A percentile compares a stretch with the other conserved stretches of the same genome.
These are phyloP conservation scores for Polychytrium aggregatum DNA, from an alignment of 192 early-diverging fungal species.

Conservation along the genomic window DNA sequence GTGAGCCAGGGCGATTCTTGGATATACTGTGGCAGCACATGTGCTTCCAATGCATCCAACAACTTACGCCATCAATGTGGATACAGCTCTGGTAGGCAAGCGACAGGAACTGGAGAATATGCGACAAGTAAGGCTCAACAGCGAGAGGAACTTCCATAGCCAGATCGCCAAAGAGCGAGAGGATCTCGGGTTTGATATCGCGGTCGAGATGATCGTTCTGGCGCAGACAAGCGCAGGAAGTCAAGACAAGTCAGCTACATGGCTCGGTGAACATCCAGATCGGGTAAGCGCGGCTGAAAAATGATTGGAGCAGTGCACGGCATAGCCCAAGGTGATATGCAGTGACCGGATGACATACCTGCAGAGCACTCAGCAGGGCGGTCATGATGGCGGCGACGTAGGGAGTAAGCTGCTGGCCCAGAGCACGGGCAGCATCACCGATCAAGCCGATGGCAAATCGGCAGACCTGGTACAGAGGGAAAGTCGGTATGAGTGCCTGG, in stretches of 20 bases:
- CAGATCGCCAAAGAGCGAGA: constrained; percentile 96
- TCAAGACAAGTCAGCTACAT: background rate
- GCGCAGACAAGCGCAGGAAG: background rate
- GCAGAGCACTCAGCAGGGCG: constrained; percentile 63
- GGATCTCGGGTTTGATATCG: constrained; percentile 82
- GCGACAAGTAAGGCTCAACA: no score
- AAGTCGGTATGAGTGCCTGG: no score
- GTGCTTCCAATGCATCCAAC: constrained; percentile 64
- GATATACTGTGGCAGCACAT: constrained; percentile 72
- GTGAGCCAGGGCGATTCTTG: constrained; percentile 76
- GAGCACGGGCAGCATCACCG: constrained; percentile 88
- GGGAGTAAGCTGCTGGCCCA: constrained; percentile 60
- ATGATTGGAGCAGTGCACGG: no score
- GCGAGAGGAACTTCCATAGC: no score
- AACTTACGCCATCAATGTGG: no score
- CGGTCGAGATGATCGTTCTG: constrained; percentile 65
- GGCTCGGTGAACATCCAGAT: no score
- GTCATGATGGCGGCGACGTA: constrained; percentile 82
- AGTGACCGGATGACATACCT: no score
- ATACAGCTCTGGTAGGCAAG: no score
- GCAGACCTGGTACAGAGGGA: constrained; percentile 54
- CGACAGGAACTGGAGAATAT: no score
- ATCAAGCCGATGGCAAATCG: constrained; percentile 91
- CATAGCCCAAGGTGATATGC: no score
- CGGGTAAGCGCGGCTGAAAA: no score